A percentile compares a stretch with the other conserved stretches of the same genome.
These are phyloP conservation scores for Fusarium sp. DNA, from an alignment of 2,329 filamentous ascomycete species.

Conservation along the genomic window DNA sequence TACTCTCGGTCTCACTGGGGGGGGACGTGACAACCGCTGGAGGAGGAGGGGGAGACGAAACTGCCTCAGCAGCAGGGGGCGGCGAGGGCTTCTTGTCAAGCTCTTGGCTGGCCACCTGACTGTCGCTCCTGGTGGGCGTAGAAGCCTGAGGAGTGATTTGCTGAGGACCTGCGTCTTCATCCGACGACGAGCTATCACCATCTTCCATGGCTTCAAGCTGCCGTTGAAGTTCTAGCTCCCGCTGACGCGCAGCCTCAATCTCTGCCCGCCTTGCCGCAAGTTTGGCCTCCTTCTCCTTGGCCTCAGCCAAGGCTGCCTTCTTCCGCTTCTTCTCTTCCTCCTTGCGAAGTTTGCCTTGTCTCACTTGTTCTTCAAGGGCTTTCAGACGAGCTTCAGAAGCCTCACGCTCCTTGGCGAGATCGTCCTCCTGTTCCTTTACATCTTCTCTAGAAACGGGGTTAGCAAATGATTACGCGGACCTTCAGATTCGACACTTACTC, in stretches of 20 bases:
- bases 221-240: conserved; percentile 87
- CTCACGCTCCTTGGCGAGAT: conserved; percentile 81
- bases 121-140: conserved; percentile 64
- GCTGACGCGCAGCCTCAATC: conserved; percentile 89
- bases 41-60: conserved; percentile 53
- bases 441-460: conserved; percentile 67
- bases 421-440: conserved; percentile 79
- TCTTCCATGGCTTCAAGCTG: conserved; percentile 82
- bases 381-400: conserved; percentile 84
- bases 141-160: conserved; percentile 72
- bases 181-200: conserved; percentile 80
- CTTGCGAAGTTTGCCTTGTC: conserved; percentile 92
- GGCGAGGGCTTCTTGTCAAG: conserved; percentile 62
- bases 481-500: conserved; percentile 72
- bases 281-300: conserved; percentile 87
- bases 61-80: conserved; percentile 52
- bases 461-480: conserved; percentile 22
- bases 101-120: conserved; percentile 64
- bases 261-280: conserved; percentile 88
- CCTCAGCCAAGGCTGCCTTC: conserved; percentile 86
- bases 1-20: conserved; percentile 77
- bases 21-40: conserved; percentile 64
- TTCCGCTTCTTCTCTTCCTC: conserved; percentile 94
- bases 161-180: conserved; percentile 81
- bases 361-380: conserved; percentile 92